phyloP scores from a whole-genome alignment of 495 filamentous ascomycete genomes.

The Penicillium goetzii region DNA sequence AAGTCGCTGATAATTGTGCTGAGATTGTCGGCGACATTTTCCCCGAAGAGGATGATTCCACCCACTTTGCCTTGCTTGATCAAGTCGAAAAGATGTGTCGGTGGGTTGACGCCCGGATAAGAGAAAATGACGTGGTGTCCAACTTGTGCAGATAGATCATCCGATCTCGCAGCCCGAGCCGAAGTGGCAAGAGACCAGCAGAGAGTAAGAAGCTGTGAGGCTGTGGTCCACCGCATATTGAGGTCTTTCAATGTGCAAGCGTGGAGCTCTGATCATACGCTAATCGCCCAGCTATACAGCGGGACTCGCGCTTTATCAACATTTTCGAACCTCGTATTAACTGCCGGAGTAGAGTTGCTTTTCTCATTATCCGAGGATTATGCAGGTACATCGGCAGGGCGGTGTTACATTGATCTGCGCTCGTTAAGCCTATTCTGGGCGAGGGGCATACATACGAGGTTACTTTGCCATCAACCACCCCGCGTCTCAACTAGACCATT shows the following conservation, averaged over 20 bases:
- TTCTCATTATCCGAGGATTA: slow-evolving; percentile 1
- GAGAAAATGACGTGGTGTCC: slow-evolving; percentile 44
- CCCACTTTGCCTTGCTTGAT: slow-evolving; percentile 38
- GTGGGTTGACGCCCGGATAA: slow-evolving; percentile 34
- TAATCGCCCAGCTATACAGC: slow-evolving; percentile 1
- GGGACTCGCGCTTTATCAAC: slow-evolving; percentile 4
- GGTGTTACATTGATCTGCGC: slow-evolving; percentile 27
- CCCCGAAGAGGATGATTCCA: slow-evolving; percentile 41
- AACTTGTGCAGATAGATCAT: slow-evolving; percentile 24
- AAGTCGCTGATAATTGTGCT: slow-evolving; percentile 25
- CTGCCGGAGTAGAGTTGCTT: not conserved
- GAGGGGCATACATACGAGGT: slow-evolving; percentile 16
- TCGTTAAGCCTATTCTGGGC: slow-evolving; percentile 10
- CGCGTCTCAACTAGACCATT: slow-evolving; percentile 3
- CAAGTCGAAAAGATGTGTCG: slow-evolving; percentile 31
- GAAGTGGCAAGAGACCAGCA: slow-evolving; percentile 3
- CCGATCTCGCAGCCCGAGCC: not conserved
- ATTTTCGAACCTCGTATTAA: slow-evolving; percentile 2
- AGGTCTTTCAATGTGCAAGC: not conserved
- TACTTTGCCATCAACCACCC: not conserved
- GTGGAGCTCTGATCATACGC: not conserved
- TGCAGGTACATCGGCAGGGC: slow-evolving; percentile 10
- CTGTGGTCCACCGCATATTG: slow-evolving; percentile 17
- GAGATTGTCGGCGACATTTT: slow-evolving; percentile 36
- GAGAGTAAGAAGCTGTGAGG: slow-evolving; percentile 10